Base-by-base conservation (phyloP, 352 stramenopile genomes). In the Achlya hypogyna region DNA sequence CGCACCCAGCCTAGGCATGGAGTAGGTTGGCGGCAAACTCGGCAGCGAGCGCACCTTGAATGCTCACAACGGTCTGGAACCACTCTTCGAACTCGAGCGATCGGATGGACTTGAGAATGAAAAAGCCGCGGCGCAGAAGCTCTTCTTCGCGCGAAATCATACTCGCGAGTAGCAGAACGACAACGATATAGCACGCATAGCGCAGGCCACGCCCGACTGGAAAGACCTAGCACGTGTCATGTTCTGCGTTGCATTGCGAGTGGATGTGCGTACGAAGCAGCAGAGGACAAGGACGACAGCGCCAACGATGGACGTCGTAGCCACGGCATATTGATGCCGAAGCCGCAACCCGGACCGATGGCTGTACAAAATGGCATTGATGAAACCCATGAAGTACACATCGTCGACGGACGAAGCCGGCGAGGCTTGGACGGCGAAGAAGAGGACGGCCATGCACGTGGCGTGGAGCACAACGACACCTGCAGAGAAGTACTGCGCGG, bases 401-500 rank as follows among this genome's bases (percentile, higher is more conserved):
- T 70, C 56, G 25, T 51, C 28, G 5, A 52, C n/a, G 28, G 78
- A 63, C 16, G 77, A 65, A 9, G 75, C 73, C 1, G 51, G 65
- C 16, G 69, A 60, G 12, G 65, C 63, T 40, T 74, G 72, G 18
- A 79, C 74, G 8, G 78, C 47, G 12, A 89, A 56, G 29, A 91
- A 64, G 12, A 91, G 71, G 42, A 84, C 77, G 29, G 81, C 83
- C 83, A 91, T 91, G 53, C 79, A 88, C 27, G 74, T 78, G 22
- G 86, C 76, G 69, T 91, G 83, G 45, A 73, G 77, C 4, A 78
- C 76, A 52, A 91, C 88, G 27, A 91, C 81, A 3, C 88, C 16
- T 0, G 78, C 82, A 51, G 81, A 87, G 63, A 87, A 89, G 25
- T 86, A 69, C 62, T 91, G 83, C 27, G 78, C 82, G n/a, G 78